Percentiles rank a stretch among this genome's conserved stretches.
phyloP scores from a whole-genome alignment of 345 rosid species.

The Gossypium anomalum region DNA sequence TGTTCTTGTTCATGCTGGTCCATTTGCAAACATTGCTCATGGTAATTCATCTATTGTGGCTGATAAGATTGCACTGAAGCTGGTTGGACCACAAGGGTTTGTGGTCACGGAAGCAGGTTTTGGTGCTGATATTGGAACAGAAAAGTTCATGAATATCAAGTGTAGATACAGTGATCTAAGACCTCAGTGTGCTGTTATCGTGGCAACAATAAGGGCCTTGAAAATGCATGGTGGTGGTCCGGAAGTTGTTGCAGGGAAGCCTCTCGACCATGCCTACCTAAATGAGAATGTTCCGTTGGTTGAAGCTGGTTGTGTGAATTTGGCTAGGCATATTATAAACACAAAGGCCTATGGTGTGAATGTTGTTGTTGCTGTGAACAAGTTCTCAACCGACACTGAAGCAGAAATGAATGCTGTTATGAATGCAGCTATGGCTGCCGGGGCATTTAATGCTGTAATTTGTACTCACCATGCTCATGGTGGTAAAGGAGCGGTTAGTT shows the following conservation, averaged over 20 bases:
- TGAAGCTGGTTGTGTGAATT: slow-evolving; percentile 93
- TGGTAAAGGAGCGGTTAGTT: slow-evolving; percentile 93
- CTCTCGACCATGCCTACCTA: slow-evolving; percentile 83
- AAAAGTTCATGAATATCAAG: slow-evolving; percentile 96
- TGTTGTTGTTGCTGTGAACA: slow-evolving; percentile 94
- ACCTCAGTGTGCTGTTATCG: slow-evolving; percentile 95
- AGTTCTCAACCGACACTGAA: slow-evolving; percentile 83
- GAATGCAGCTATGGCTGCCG: slow-evolving; percentile 74
- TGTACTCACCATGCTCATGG: slow-evolving; percentile 97
- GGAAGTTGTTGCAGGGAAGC: slow-evolving; percentile 91
- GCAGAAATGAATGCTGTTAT: slow-evolving; percentile 88
- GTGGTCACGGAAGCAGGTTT: slow-evolving; percentile 99
- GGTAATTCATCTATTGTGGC: slow-evolving; percentile 98
- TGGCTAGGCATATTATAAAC: slow-evolving; percentile 85
- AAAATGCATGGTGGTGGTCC: slow-evolving; percentile 99
- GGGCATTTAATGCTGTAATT: slow-evolving; percentile 88
- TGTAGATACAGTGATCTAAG: slow-evolving; percentile 81
- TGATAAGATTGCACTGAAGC: slow-evolving; percentile 89
- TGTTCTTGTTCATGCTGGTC: slow-evolving; percentile 97
- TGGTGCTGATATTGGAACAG: slow-evolving; percentile 96
- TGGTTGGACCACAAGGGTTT: slow-evolving; percentile 94
- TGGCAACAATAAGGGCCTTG: slow-evolving; percentile 95
- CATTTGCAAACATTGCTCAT: slow-evolving; percentile 97
- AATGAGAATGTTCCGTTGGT: slow-evolving; percentile 85
- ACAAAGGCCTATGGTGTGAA: slow-evolving; percentile 85